Evolutionary conservation across 192 early-diverging fungal genomes (phyloP).

Genomic region (Pecoramyces ruminantium): DNA sequence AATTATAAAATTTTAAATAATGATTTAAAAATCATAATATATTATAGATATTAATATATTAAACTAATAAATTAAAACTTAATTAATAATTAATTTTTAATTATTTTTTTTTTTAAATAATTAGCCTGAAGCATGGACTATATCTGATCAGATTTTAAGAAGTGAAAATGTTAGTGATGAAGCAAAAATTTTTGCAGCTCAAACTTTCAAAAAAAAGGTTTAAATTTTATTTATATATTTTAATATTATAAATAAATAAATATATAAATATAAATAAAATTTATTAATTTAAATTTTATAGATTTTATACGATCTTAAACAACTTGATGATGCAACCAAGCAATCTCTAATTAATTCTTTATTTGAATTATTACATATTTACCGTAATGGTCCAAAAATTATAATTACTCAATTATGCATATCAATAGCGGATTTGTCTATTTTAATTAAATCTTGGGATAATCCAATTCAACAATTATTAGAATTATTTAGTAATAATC

Average conservation of each 20-base stretch:
- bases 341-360: slow-evolving; percentile 60
- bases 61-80: too few species aligned
- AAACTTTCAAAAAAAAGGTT: slow-evolving; percentile 81
- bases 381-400: slow-evolving; percentile 33
- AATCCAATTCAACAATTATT: slow-evolving; percentile 63
- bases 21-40: too few species aligned
- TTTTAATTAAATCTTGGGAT: slow-evolving; percentile 64
- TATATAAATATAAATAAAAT: too few species aligned
- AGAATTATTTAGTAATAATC: slow-evolving; percentile 37
- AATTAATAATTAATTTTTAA: not conserved
- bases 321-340: slow-evolving; percentile 48
- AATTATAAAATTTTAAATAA: too few species aligned
- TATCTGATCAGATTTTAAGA: slow-evolving; percentile 52
- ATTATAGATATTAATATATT: too few species aligned
- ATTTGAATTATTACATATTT: slow-evolving; percentile 39
- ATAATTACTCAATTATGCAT: slow-evolving; percentile 70
- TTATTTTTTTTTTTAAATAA: not conserved
- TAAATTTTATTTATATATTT: not conserved
- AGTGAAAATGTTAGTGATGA: slow-evolving; percentile 30
- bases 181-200: slow-evolving; percentile 72
- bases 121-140: slow-evolving; percentile 71
- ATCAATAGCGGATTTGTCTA: slow-evolving; percentile 63
- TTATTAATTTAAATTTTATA: slow-evolving; percentile 6
- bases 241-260: not conserved
- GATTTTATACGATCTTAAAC: slow-evolving; percentile 63